Base-by-base conservation (phyloP, 2,329 filamentous ascomycete species). In the Ophiostoma ips region DNA sequence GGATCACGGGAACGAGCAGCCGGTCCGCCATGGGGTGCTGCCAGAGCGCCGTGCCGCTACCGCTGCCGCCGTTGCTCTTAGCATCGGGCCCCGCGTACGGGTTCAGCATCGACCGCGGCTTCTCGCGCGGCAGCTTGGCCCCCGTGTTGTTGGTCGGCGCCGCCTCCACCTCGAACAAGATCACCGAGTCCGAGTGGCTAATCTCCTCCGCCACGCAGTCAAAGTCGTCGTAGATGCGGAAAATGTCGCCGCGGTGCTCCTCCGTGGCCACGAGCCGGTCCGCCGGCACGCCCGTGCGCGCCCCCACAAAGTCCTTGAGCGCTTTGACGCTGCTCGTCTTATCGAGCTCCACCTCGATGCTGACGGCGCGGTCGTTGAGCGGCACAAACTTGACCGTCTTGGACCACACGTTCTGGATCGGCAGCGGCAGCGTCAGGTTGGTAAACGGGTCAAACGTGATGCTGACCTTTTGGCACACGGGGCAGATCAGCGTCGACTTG, bases 391-490 rank as follows among this genome's bases (percentile, higher is more conserved):
- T 82, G 57, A 96, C 70, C 1, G 75, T 72, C 56, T 83, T 83
- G 52, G 71, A 73, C 84, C 87, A 95, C 41, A 87, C 75, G 56
- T 83, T 88, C 63, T 92, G 84, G 50, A 95, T 79, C 0, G 92
- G 92, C 33, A 98, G 70, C 51, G 94, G 92, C 21, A 98, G 70
- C 0, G 92, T 95, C 52, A 98, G 69, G 56, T 94, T 92, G 64
- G 88, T 95, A 71, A 94, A 98, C 0, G 92, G 92, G 63, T 98
- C 92, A 61, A 98, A 98, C 0, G 92, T 96, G 59, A 98, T 95
- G 75, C 89, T 95, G 66, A 96, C 84, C 68, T 96, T 98, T 58
- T 83, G 76, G 64, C 92, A 98, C 8, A 76, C 77, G 0, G 92
- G 92, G 61, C 92, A 98, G 55, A 92, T 83, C 55, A 98, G 76